Evolutionary conservation across 441 rosid species (phyloP).

Genomic region (Corymbia calophylla): DNA sequence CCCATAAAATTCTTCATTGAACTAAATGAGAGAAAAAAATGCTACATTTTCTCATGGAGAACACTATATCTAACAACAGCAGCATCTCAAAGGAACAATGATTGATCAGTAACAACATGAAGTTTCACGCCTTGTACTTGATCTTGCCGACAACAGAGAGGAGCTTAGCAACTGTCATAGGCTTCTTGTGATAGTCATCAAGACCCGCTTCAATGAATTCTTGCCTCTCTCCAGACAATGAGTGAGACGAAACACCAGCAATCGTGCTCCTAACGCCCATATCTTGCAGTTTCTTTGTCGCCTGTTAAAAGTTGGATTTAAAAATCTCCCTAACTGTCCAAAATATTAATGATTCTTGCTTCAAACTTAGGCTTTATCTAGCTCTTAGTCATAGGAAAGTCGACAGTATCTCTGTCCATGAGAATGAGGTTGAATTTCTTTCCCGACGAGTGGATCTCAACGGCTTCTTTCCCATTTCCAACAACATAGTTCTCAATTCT

Average conservation of each 20-base stretch:
- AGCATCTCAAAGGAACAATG: not conserved
- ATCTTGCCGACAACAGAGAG: conserved; percentile 42
- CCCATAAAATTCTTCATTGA: not conserved
- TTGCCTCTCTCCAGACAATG: conserved; percentile 26
- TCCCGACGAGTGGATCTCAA: conserved; percentile 53
- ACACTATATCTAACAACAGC: not conserved
- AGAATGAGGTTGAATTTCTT: conserved; percentile 59
- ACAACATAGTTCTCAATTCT: conserved; percentile 42
- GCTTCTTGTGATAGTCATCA: conserved; percentile 81
- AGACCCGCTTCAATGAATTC: conserved; percentile 79
- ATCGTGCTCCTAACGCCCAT: conserved; percentile 65
- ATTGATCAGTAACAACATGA: not conserved
- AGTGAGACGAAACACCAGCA: conserved; percentile 55
- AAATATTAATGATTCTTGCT: not conserved
- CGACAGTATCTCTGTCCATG: conserved; percentile 62
- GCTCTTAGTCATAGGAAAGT: not conserved
- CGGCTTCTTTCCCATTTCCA: conserved; percentile 65
- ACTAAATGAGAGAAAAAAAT: not conserved
- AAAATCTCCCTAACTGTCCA: not conserved
- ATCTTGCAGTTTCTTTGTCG: conserved; percentile 55
- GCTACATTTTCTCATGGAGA: not conserved
- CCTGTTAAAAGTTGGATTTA: conserved; percentile 15
- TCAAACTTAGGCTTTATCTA: not conserved
- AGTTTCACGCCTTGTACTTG: not conserved
- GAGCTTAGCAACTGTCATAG: conserved; percentile 59